A percentile compares a stretch with the other conserved stretches of the same genome.
Evolutionary conservation across 2,329 filamentous ascomycete species (phyloP).

Genomic region (Ophiostoma triangulosporum): DNA sequence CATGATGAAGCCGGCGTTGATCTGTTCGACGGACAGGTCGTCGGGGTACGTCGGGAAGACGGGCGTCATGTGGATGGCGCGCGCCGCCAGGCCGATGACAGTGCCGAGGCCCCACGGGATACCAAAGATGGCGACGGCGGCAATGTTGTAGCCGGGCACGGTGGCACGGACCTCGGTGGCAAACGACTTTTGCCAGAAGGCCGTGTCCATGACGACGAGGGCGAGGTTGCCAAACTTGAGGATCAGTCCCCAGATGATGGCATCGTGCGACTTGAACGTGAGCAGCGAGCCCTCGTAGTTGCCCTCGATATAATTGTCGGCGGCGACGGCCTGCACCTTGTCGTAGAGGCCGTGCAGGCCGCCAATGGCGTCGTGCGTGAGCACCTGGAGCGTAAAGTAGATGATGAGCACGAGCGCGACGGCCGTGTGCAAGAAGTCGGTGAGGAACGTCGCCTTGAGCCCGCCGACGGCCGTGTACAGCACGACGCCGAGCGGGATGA

Average conservation of each 20-base stretch:
- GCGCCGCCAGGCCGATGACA: constrained; percentile 22
- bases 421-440: constrained; percentile 27
- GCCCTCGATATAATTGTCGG: constrained; percentile 20
- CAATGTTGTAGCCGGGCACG: constrained; percentile 24
- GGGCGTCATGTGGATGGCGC: constrained; percentile 17
- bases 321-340: constrained; percentile 20
- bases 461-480: constrained; percentile 28
- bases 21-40: constrained; percentile 17
- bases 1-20: constrained; percentile 20
- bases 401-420: constrained; percentile 26
- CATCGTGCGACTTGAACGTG: constrained; percentile 23
- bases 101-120: constrained; percentile 25
- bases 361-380: constrained; percentile 21
- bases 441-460: constrained; percentile 26
- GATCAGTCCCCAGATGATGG: constrained; percentile 28
- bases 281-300: constrained; percentile 25
- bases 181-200: constrained; percentile 38
- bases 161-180: constrained; percentile 24
- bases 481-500: constrained; percentile 26
- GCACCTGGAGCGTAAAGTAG: constrained; percentile 23
- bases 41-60: constrained; percentile 21
- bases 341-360: constrained; percentile 24
- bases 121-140: constrained; percentile 23
- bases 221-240: constrained; percentile 35
- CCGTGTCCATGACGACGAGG: constrained; percentile 37